Base-by-base conservation (phyloP, 1,284 basidiomycete species). In the Cutaneotrichosporon dermatis region DNA sequence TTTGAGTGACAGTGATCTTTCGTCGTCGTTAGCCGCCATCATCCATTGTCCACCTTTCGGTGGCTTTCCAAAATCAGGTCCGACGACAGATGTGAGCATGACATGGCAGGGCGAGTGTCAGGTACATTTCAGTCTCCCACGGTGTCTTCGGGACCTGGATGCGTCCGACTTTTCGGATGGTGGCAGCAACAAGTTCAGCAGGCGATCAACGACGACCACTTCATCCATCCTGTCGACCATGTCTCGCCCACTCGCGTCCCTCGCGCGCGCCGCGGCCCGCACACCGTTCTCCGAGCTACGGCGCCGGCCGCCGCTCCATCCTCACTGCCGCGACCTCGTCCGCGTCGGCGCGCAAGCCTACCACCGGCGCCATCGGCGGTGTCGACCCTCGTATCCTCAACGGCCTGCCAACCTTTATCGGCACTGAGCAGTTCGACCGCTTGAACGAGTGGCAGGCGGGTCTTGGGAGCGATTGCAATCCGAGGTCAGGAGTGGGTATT, bases 401-500 rank as follows among this genome's bases (percentile, higher is more conserved):
- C n/a, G 69, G 65, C 1, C 37, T 51, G 9, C 50, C 50, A 16
- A 33, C 37, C 37, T 76, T 77, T 59, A 56, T 77, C 55, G 65
- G 65, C 1, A 65, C 69, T 36, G 54, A 62, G 51, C 69, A 74
- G 49, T 67, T 77, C 37, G 68, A 67, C 33, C 68, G 67, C 35
- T 46, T 77, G 35, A 66, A 68, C 46, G 70, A 72, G 59, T 78
- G 73, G 73, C 74, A 77, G 63, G 61, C 64, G 4, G 75, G 75
- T 1, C 66, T 77, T 78, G 77, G 77, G 66, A 65, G 42, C 61
- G 75, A 44, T 59, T 78, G 52, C 71, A 75, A 57, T 65, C 57
- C 4, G 76, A 78, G 64, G 73, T 78, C 37, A 61, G 67, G 56
- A 75, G 77, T 78, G 63, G 67, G 76, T 74, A 1, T 51, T 1